Conservation (phyloP, 108 stramenopile genomes). For the Stephanodiscus minutulus region DNA sequence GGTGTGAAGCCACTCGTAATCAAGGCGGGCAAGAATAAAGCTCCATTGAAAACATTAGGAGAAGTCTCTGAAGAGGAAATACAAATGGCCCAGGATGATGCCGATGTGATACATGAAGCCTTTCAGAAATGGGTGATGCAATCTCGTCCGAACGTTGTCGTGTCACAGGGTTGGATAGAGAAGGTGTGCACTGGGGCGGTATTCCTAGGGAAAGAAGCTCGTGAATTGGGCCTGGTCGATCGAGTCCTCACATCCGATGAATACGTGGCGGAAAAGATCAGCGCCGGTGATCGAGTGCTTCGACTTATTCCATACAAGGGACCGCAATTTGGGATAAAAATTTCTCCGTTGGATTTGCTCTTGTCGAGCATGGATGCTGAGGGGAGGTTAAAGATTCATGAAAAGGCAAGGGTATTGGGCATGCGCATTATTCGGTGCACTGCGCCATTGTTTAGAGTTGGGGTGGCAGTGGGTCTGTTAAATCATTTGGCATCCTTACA, state of each 20-base stretch:
- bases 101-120: conserved; percentile 70
- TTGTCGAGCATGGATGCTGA: conserved; percentile 45
- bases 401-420: conserved; percentile 55
- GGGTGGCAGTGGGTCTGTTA: conserved; percentile 46
- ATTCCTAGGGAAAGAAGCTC: conserved; percentile 63
- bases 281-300: conserved; percentile 74
- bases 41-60: conserved; percentile 65
- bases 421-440: conserved; percentile 59
- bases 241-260: conserved; percentile 77
- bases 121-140: conserved; percentile 62
- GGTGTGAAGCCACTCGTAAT: conserved; percentile 70
- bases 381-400: conserved; percentile 57
- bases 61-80: conserved; percentile 65
- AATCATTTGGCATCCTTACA: conserved; percentile 30
- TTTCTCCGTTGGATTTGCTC: conserved; percentile 43
- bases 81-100: conserved; percentile 54
- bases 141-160: conserved; percentile 51
- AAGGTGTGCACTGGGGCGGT: conserved; percentile 74
- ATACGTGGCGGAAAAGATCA: conserved; percentile 74
- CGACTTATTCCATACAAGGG: conserved; percentile 48
- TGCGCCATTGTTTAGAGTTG: conserved; percentile 82
- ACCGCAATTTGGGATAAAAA: conserved; percentile 42
- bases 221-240: conserved; percentile 71
- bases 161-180: conserved; percentile 47
- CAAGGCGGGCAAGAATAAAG: conserved; percentile 79